Base-by-base conservation (phyloP, 768 basidiomycete species). In the Neoboletus magnificus region DNA sequence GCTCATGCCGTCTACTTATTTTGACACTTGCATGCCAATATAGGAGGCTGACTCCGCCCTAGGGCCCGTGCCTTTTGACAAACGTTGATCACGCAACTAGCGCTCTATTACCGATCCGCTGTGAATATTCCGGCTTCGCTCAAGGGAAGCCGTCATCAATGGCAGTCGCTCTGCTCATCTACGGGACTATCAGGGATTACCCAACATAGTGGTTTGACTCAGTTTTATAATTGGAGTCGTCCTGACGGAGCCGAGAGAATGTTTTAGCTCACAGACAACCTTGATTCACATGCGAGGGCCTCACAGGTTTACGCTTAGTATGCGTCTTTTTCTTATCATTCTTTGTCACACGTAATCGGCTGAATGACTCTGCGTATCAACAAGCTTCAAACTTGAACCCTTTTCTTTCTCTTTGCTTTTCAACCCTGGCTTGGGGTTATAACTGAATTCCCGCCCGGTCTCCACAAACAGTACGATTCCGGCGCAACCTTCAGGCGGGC, bases 321-420 rank as follows among this genome's bases (percentile, higher is more conserved):
- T 9, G 11, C 29, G 25, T 61, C 2, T 73, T 73, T n/a, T 22
- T 66, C 78, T 61, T 79, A 77, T n/a, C 76, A 49, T 78, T 78
- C 16, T 37, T 78, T 53, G 9, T 22, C 10, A 16, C 23, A 25
- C 4, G 20, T 46, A 36, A 20, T 71, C 64, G 3, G 71, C 44
- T 57, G 76, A 76, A 2, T 41, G 22, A 9, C 61, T 62, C 4
- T 16, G 70, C 62, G 57, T 77, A 72, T 65, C 69, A 80, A 43
- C 77, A 74, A 33, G 81, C 69, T 20, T 63, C 55, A 51, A 74
- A 75, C 33, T 39, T 33, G 5, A 30, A 13, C 9, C 32, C 9
- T 25, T 2, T 2, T 5, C 23, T 23, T 22, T 27, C 9, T 4
- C n/a, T n/a, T n/a, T n/a, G n/a, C n/a, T n/a, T n/a, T n/a, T n/a